phyloP scores from a whole-genome alignment of 1,139 yeast genomes.

The Geotrichum aggregatum region DNA sequence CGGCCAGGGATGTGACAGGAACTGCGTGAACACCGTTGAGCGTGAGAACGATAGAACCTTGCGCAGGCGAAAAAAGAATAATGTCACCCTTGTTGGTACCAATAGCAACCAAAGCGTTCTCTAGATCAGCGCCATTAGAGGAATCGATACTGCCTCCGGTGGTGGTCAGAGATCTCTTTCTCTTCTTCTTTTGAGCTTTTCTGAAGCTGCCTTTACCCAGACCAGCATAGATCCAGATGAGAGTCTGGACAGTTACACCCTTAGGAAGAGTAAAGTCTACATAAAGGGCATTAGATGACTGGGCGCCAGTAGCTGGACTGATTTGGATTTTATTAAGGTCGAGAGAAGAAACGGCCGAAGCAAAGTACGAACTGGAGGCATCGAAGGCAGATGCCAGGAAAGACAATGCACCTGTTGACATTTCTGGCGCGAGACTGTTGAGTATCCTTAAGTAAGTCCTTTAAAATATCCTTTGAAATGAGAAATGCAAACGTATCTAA shows the following conservation, averaged over 20 bases:
- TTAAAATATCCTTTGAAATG: too few species aligned
- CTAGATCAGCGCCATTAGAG: conserved; percentile 9
- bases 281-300: conserved; percentile 23
- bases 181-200: conserved; percentile 37
- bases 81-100: conserved; percentile 66
- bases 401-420: conserved; percentile 19
- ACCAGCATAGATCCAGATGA: conserved; percentile 50
- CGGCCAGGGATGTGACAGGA: conserved; percentile 51
- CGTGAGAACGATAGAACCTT: conserved; percentile 52
- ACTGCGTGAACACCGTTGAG: conserved; percentile 51
- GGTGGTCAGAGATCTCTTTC: conserved; percentile 28
- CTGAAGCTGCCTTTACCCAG: conserved; percentile 18
- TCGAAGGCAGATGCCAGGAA: conserved; percentile 45
- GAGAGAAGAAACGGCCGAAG: conserved; percentile 64
- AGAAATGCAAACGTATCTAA: too few species aligned
- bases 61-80: conserved; percentile 63
- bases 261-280: conserved; percentile 47
- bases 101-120: conserved; percentile 47
- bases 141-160: conserved; percentile 1
- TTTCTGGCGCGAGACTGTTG: too few species aligned
- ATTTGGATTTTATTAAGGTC: conserved; percentile 73
- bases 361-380: conserved; percentile 55
- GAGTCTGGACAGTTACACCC: conserved; percentile 48
- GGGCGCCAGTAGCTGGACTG: conserved; percentile 12
- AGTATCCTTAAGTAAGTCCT: too few species aligned